Percentiles rank a stretch among this genome's conserved stretches.
Conservation (phyloP, 1,284 basidiomycete genomes). For the Ceratobasidium sp. region DNA sequence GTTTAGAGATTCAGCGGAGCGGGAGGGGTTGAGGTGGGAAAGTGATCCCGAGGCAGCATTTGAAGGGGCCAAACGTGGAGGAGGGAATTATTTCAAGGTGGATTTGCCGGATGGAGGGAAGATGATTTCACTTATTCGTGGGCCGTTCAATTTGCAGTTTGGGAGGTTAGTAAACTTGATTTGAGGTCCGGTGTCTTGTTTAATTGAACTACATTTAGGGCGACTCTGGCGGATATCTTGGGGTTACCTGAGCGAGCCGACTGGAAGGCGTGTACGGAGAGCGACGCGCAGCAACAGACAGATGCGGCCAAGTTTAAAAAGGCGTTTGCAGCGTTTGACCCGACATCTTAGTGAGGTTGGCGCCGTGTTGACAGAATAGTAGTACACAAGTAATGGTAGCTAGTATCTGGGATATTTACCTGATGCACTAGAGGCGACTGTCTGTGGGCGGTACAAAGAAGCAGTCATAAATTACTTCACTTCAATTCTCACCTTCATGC, state of each 20-base stretch:
- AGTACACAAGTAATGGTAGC: too few relatives aligned
- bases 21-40: slow-evolving; percentile 68
- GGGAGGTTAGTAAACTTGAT: slow-evolving; percentile 70
- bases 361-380: too few relatives aligned
- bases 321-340: slow-evolving; percentile 77
- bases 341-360: slow-evolving; percentile 38
- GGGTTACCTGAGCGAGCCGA: slow-evolving; percentile 78
- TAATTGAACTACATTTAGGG: slow-evolving; percentile 55
- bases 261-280: slow-evolving; percentile 85
- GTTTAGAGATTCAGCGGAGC: slow-evolving; percentile 71
- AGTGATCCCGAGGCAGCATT: slow-evolving; percentile 69
- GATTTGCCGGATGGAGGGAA: slow-evolving; percentile 86
- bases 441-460: too few relatives aligned
- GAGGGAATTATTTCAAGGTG: slow-evolving; percentile 84
- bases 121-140: slow-evolving; percentile 82
- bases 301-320: slow-evolving; percentile 83
- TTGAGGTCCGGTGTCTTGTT: slow-evolving; percentile 30
- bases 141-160: slow-evolving; percentile 89
- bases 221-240: slow-evolving; percentile 76
- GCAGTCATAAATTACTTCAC: too few relatives aligned
- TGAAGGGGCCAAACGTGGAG: slow-evolving; percentile 54
- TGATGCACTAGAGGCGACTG: too few relatives aligned
- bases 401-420: too few relatives aligned
- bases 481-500: too few relatives aligned
- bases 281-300: slow-evolving; percentile 80